Base-by-base conservation (phyloP, 2,329 filamentous ascomycete species). In the Microdochium paspali region DNA sequence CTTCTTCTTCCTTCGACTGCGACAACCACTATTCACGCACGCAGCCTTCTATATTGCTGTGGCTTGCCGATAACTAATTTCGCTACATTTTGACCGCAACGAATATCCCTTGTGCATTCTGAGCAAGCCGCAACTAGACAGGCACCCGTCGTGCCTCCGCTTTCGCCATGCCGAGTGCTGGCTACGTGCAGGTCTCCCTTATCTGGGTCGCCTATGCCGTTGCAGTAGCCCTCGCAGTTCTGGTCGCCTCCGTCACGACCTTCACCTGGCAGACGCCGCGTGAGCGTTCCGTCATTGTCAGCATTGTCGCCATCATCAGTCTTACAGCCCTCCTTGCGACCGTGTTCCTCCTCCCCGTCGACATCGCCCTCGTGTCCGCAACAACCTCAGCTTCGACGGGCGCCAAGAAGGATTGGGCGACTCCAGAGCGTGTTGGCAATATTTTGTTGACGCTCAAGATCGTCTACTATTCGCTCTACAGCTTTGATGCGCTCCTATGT, bases 151-250 rank as follows among this genome's bases (percentile, higher is more conserved):
- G 18, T 9, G 18, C 10, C 15, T 7, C 18, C 12, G 18, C 35
- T 7, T 15, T 40, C 35, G 26, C 23, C 23, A 62, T 63, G 61
- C 59, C 61, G 48, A 35, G 50, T 45, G 72, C 74, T 51, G 75
- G 74, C 60, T 73, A 93, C 62, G 80, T 96, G 52, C 90, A 94
- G 65, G 86, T 85, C 47, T 88, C 87, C 61, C 76, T 97, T 55
- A 97, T 97, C 66, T 98, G 93, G 93, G 83, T 93, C 52, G 81
- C 90, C 47, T 98, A 97, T 66, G 88, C 85, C 51, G 79, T 91
- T 50, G 90, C 87, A 47, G 76, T 97, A 45, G 83, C 66, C 51
- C 70, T 95, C 47, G 80, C 91, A 52, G 78, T 95, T 46, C 70
- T 84, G 54, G 83, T 89, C 49, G 85, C 90, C 47, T 79, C 84